These are phyloP conservation scores for Ganoderma leucocontextum DNA, from an alignment of 1,284 basidiomycete species.

Conservation along the genomic window DNA sequence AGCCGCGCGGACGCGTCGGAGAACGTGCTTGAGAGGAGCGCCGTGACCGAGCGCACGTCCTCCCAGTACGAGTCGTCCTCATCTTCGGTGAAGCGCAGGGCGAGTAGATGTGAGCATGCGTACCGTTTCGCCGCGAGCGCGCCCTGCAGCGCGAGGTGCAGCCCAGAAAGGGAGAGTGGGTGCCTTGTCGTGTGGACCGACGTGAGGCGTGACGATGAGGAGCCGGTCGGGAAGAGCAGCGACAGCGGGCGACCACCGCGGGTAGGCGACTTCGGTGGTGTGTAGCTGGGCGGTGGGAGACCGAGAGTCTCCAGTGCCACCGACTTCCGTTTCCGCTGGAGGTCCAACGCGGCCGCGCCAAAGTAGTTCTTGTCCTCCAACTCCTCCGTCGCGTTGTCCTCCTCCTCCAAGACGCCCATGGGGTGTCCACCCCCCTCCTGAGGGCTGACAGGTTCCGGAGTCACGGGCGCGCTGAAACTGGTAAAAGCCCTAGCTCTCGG, in stretches of 20 bases:
- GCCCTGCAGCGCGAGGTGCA: constrained; percentile 65
- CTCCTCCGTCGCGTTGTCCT: constrained; percentile 49
- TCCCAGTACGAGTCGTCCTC: constrained; percentile 81
- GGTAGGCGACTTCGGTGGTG: constrained; percentile 25
- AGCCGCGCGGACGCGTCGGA: constrained; percentile 69
- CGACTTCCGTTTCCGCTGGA: constrained; percentile 61
- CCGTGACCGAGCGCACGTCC: constrained; percentile 77
- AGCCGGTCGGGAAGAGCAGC: constrained; percentile 33
- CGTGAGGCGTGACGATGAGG: constrained; percentile 57
- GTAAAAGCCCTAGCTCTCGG: constrained; percentile 22
- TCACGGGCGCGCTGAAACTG: constrained; percentile 56
- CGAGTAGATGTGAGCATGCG: constrained; percentile 78
- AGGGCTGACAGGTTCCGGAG: constrained; percentile 45
- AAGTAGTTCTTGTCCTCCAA: constrained; percentile 49
- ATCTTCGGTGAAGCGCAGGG: constrained; percentile 66
- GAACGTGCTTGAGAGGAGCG: constrained; percentile 69
- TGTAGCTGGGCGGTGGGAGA: constrained; percentile 40
- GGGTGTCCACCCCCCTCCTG: neutral
- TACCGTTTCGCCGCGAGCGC: constrained; percentile 76
- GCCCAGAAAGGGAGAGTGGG: constrained; percentile 68
- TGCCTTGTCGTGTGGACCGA: constrained; percentile 66
- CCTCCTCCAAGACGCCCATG: constrained; percentile 43
- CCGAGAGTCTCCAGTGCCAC: constrained; percentile 58
- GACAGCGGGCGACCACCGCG: constrained; percentile 30
- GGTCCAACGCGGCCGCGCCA: constrained; percentile 64